Conservation (phyloP, 2,329 filamentous ascomycete genomes). For the Cryphonectria naterciae region DNA sequence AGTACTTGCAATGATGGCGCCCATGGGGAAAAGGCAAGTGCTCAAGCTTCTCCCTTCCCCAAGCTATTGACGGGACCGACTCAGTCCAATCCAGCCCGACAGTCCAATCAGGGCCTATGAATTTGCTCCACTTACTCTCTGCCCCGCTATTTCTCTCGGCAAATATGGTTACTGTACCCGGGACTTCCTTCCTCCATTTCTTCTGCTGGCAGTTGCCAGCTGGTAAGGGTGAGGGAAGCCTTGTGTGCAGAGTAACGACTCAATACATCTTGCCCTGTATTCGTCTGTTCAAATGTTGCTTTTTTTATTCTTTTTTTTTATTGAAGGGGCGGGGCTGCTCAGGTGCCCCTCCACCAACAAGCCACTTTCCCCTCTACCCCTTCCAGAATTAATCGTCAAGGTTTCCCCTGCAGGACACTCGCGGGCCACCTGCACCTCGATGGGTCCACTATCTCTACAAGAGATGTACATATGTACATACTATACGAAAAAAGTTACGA, state of each 20-base stretch:
- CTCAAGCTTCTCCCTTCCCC: background rate
- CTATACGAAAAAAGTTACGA: background rate
- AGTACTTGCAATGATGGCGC: background rate
- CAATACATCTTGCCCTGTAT: background rate
- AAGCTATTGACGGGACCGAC: constrained; percentile 1
- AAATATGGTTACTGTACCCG: constrained; percentile 1
- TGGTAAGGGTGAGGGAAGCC: background rate
- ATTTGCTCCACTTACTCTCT: background rate
- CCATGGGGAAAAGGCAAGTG: background rate
- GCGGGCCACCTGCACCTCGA: background rate
- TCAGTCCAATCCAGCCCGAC: background rate
- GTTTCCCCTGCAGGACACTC: background rate
- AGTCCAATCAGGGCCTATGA: background rate
- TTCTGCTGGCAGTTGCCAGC: background rate
- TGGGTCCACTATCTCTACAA: background rate
- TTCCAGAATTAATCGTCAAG: background rate
- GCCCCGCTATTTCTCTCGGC: background rate
- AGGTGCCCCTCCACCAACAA: background rate
- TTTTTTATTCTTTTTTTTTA: background rate
- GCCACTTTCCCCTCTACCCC: background rate
- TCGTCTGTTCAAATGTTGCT: background rate
- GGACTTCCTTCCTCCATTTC: background rate
- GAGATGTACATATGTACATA: background rate
- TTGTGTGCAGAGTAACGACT: background rate
- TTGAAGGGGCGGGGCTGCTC: background rate